Base-by-base conservation (phyloP, 192 early-diverging fungal genomes). In the Coemansia sp. region DNA sequence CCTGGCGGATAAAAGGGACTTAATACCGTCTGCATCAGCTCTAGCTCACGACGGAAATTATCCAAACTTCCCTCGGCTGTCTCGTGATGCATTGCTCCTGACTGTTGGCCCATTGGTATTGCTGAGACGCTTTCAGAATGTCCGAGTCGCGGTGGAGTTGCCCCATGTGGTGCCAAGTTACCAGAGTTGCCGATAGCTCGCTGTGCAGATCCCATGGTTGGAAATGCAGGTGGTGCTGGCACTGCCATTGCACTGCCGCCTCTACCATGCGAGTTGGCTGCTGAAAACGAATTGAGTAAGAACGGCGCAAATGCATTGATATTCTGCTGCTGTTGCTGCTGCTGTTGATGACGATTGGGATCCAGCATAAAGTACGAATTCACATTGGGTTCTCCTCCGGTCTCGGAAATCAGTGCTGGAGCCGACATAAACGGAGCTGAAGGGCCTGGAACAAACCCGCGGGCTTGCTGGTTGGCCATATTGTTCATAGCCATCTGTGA, bases 321-420 rank as follows among this genome's bases (percentile, higher is more conserved):
- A 4, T 46, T 6, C 6, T 58, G 56, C 15, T 46, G 50, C 33
- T 53, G 59, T 1, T 61, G 51, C 39, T 47, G 54, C 50, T 55
- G 53, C 41, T 41, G 39, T 8, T 13, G 20, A 9, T 48, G 46
- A 23, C 23, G 36, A 30, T 40, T 49, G 20, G 59, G 23, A 3
- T 51, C 59, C 39, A 78, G 57, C 10, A 64, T 35, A 53, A 78
- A 78, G 42, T 78, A 78, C 52, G 74, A 78, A 16, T 49, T 53
- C 4, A 55, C 59, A 21, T 60, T 61, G 6, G 66, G 74, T 23
- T 78, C 74, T 15, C 68, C 74, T 1, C 74, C 74, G 3, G 57
- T 68, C 5, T 48, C 64, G 0, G 65, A 68, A 11, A 71, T 63
- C 14, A 78, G 65, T 9, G 74, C 74, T 0, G 74, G 74, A 16